Evolutionary conservation across 2,329 filamentous ascomycete genomes (phyloP).

Genomic region (Rhytidhysteron rufulum): DNA sequence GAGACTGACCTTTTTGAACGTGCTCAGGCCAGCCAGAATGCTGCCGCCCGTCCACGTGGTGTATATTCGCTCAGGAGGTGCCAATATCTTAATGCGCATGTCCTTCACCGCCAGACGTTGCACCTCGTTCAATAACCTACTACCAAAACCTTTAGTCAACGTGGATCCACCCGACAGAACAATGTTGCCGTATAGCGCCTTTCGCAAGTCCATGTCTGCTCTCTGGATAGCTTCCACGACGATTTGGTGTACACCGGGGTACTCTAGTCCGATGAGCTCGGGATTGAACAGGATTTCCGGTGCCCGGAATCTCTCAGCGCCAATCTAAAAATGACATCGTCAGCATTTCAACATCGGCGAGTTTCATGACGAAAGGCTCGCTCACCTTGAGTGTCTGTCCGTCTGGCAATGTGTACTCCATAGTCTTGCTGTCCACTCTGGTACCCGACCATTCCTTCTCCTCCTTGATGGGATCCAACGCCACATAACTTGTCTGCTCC

Average conservation of each 20-base stretch:
- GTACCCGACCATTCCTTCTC: conserved; percentile 89
- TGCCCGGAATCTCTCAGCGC: conserved; percentile 89
- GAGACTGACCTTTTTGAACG: conserved; percentile 83
- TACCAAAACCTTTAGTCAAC: conserved; percentile 93
- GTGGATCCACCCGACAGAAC: conserved; percentile 95
- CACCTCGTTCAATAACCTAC: conserved; percentile 85
- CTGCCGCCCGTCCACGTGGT: conserved; percentile 99
- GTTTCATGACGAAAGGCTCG: too few species aligned
- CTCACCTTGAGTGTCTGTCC: conserved; percentile 85
- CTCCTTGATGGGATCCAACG: conserved; percentile 84
- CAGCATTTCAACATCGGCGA: too few species aligned
- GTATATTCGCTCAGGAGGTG: conserved; percentile 95
- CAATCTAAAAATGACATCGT: conserved; percentile 57
- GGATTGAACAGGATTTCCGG: conserved; percentile 98
- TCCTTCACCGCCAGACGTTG: conserved; percentile 94
- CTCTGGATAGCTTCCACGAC: conserved; percentile 93
- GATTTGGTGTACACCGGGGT: conserved; percentile 95
- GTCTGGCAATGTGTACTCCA: conserved; percentile 88
- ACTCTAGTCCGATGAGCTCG: conserved; percentile 94
- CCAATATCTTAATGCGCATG: conserved; percentile 99
- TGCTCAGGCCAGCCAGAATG: conserved; percentile 93
- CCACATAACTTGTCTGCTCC: conserved; percentile 89
- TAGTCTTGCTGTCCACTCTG: conserved; percentile 72
- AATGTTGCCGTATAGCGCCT: conserved; percentile 92
- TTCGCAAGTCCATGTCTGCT: conserved; percentile 92